A percentile compares a stretch with the other conserved stretches of the same genome.
These are phyloP conservation scores for Candida methanosorbosa DNA, from an alignment of 805 yeast species.

Conservation along the genomic window DNA sequence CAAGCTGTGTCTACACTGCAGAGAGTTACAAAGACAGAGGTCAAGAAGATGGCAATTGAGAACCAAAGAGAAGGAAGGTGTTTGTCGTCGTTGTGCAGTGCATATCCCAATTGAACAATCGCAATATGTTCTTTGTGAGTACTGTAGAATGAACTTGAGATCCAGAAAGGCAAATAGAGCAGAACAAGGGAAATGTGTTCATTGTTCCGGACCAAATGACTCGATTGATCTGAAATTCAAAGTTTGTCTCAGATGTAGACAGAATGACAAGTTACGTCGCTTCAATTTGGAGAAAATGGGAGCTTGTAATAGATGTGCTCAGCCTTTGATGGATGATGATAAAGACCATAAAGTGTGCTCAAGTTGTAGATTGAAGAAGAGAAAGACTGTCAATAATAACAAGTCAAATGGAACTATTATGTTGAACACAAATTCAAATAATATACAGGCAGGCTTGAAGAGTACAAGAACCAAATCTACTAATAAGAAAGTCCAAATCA, in stretches of 20 bases:
- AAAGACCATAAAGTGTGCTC: slow-evolving; percentile 50
- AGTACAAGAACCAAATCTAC: too few relatives aligned
- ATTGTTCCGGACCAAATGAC: slow-evolving; percentile 53
- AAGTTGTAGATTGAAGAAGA: slow-evolving; percentile 46
- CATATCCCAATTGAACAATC: slow-evolving; percentile 41
- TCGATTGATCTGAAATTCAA: slow-evolving; percentile 38
- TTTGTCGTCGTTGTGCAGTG: slow-evolving; percentile 57
- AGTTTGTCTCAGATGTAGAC: slow-evolving; percentile 60
- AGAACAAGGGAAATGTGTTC: slow-evolving; percentile 59
- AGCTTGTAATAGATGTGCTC: slow-evolving; percentile 56
- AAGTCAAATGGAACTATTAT: neutral
- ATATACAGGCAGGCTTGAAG: too few relatives aligned
- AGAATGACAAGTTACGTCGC: slow-evolving; percentile 50
- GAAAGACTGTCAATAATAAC: slow-evolving; percentile 19
- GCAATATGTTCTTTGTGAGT: slow-evolving; percentile 51
- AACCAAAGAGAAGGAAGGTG: slow-evolving; percentile 52
- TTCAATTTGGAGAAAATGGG: slow-evolving; percentile 48
- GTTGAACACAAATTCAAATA: too few relatives aligned
- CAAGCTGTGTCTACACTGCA: slow-evolving; percentile 56
- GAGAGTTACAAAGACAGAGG: slow-evolving; percentile 54
- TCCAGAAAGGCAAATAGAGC: slow-evolving; percentile 49
- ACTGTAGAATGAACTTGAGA: slow-evolving; percentile 47
- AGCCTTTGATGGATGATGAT: slow-evolving; percentile 34
- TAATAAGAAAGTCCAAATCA: too few relatives aligned
- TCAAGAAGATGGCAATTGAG: slow-evolving; percentile 57